Evolutionary conservation across 371 early-diverging fungal genomes (phyloP).

Genomic region (Nosema bombycis): DNA sequence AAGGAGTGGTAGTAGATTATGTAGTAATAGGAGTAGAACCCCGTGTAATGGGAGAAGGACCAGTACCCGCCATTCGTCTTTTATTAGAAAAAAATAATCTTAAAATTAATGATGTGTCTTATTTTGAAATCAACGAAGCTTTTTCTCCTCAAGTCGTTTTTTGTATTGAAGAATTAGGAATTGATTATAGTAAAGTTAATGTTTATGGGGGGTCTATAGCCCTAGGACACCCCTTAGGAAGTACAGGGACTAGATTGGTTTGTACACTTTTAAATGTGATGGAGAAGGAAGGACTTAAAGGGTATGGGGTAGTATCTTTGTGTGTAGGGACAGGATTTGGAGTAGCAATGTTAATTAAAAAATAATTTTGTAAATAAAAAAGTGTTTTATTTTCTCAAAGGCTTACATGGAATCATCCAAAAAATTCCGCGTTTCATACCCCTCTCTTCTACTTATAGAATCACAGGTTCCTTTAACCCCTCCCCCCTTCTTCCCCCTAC

Average conservation of each 20-base stretch:
- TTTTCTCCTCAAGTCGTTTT: conserved; percentile 91
- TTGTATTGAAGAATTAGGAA: conserved; percentile 75
- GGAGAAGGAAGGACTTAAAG: conserved; percentile 68
- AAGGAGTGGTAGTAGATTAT: conserved; percentile 79
- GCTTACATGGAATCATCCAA: not conserved
- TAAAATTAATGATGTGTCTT: conserved; percentile 71
- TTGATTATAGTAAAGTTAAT: conserved; percentile 80
- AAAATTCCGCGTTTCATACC: not conserved
- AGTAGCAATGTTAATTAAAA: conserved; percentile 69
- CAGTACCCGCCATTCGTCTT: conserved; percentile 75
- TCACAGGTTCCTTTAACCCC: not conserved
- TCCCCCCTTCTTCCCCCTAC: not conserved
- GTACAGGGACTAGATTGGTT: conserved; percentile 88
- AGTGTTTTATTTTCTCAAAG: not conserved
- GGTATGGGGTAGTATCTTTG: conserved; percentile 79
- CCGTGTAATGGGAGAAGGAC: conserved; percentile 85
- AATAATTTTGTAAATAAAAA: not conserved
- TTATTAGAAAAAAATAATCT: conserved; percentile 78
- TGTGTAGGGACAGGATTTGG: conserved; percentile 94
- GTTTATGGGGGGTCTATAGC: conserved; percentile 94
- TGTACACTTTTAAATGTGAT: conserved; percentile 84
- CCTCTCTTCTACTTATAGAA: not conserved
- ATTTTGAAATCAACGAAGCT: conserved; percentile 91
- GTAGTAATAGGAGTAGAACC: conserved; percentile 85
- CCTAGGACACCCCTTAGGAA: conserved; percentile 88